A percentile compares a stretch with the other conserved stretches of the same genome.
phyloP scores from a whole-genome alignment of 2,329 filamentous ascomycete species.

The Penicillium occitanis region DNA sequence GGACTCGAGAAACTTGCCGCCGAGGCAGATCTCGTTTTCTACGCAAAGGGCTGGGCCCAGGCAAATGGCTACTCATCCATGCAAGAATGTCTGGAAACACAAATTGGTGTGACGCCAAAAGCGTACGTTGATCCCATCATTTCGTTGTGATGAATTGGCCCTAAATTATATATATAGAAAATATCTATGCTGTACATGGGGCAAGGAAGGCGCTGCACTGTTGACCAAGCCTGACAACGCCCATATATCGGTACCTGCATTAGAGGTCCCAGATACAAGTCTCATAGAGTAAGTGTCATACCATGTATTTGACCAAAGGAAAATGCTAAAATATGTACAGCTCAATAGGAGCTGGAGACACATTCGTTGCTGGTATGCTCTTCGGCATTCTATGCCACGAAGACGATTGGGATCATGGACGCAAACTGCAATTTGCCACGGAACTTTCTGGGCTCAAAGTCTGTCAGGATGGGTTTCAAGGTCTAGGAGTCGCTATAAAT shows the following conservation, averaged over 20 bases:
- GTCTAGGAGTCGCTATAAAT: conserved; percentile 40
- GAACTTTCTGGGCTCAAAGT: conserved; percentile 68
- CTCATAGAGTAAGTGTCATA: conserved; percentile 60
- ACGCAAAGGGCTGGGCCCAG: conserved; percentile 69
- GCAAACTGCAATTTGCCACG: conserved; percentile 62
- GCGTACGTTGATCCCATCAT: conserved; percentile 41
- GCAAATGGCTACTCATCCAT: conserved; percentile 47
- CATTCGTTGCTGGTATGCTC: conserved; percentile 70
- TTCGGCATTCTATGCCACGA: conserved; percentile 58
- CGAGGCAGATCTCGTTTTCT: conserved; percentile 70
- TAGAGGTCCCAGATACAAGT: conserved; percentile 37
- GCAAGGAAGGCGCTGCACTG: conserved; percentile 53
- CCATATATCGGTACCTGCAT: conserved; percentile 48
- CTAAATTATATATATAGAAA: conserved; percentile 35
- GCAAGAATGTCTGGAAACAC: conserved; percentile 52
- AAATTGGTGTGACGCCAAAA: conserved; percentile 43
- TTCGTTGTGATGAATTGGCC: background rate
- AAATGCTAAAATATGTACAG: conserved; percentile 39
- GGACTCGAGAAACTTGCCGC: conserved; percentile 61
- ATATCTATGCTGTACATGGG: conserved; percentile 61
- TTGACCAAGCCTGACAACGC: conserved; percentile 40
- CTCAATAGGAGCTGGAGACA: conserved; percentile 72
- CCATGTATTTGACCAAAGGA: no score
- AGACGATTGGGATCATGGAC: conserved; percentile 50
- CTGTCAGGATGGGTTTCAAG: conserved; percentile 63